Conservation (phyloP, 495 filamentous ascomycete species). For the Usnea hakonensis region DNA sequence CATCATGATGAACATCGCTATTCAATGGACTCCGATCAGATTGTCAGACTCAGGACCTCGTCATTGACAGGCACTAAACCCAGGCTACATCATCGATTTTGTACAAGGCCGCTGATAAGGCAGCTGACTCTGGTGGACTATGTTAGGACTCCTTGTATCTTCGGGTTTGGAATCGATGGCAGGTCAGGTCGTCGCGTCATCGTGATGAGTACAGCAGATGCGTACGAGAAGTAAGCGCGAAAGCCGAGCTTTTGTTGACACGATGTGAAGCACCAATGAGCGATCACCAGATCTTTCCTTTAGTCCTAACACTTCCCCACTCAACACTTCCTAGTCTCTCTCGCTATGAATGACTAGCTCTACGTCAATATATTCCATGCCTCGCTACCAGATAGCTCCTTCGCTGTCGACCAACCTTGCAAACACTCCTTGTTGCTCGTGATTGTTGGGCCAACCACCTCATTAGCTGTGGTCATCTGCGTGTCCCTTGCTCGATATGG, state of each 20-base stretch:
- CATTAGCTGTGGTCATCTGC: neutral
- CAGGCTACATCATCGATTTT: too few species aligned
- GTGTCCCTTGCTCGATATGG: neutral
- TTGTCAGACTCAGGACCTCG: too few species aligned
- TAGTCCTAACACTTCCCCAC: neutral
- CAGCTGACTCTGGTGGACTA: neutral
- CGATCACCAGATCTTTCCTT: neutral
- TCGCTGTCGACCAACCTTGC: neutral
- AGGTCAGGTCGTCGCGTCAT: neutral
- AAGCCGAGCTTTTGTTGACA: neutral
- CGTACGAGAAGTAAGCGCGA: neutral
- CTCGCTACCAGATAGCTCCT: neutral
- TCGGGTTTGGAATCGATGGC: neutral
- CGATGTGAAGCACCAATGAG: neutral
- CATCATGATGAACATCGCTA: too few species aligned
- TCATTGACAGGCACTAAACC: too few species aligned
- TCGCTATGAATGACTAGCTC: neutral
- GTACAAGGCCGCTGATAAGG: too few species aligned
- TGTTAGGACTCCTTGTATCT: neutral
- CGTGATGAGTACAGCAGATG: neutral
- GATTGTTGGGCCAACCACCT: neutral
- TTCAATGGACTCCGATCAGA: too few species aligned
- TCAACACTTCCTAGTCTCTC: neutral
- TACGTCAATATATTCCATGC: neutral
- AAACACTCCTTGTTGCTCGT: neutral